Conservation (phyloP, 306 rosid genomes). For the Sindora glabra region DNA sequence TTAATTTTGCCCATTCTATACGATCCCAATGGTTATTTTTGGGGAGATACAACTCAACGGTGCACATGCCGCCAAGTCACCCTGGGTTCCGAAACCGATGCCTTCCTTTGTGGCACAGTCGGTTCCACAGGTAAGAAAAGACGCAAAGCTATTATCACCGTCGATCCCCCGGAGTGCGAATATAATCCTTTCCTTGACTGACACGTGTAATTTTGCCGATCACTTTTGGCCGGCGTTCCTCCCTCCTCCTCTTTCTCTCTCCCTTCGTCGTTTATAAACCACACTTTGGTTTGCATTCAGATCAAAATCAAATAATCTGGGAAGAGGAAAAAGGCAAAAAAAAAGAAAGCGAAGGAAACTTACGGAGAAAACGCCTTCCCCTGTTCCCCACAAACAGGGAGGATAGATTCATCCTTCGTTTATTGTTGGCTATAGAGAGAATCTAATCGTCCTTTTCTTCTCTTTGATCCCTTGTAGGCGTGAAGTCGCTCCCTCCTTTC, state of each 20-base stretch:
- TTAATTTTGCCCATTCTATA: too few species aligned
- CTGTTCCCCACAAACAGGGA: not conserved
- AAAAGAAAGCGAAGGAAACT: not conserved
- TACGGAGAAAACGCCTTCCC: not conserved
- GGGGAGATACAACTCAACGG: too few species aligned
- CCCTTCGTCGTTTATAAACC: conserved; percentile 15
- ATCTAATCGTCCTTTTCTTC: not conserved
- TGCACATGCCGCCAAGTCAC: too few species aligned
- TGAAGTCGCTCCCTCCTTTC: not conserved
- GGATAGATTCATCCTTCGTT: conserved; percentile 3
- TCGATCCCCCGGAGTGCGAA: too few species aligned
- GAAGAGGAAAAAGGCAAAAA: not conserved
- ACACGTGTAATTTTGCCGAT: too few species aligned
- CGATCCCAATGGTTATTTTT: too few species aligned
- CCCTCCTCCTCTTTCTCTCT: not conserved
- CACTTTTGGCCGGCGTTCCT: too few species aligned
- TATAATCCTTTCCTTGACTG: too few species aligned
- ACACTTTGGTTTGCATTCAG: conserved; percentile 21
- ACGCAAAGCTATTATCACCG: too few species aligned
- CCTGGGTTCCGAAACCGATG: too few species aligned
- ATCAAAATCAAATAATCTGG: not conserved
- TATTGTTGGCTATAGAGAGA: not conserved
- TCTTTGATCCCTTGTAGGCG: not conserved
- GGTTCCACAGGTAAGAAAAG: too few species aligned
- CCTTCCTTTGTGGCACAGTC: too few species aligned